Base-by-base conservation (phyloP, 352 stramenopile species). In the Phytopythium chamaehyphon region DNA sequence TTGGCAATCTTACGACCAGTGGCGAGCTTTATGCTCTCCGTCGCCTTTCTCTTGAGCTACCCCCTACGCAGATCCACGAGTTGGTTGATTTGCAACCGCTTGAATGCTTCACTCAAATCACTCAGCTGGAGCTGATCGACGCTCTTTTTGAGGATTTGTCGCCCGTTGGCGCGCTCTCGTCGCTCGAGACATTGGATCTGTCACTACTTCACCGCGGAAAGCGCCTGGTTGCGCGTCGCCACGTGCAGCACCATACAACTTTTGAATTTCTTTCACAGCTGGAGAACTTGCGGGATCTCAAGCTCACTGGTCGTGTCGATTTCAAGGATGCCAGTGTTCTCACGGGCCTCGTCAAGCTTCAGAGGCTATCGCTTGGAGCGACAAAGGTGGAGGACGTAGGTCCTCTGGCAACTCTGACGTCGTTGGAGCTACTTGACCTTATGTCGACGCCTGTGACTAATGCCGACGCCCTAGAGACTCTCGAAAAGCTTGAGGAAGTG, bases 121-220 rank as follows among this genome's bases (percentile, higher is more conserved):
- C 62, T 15, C 63, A 65, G 24, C 62, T 87, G 11, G 76, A 81
- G 43, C 46, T 87, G 33, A 50, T 80, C 8, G 69, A 87, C 45
- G 62, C 76, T 23, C 55, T 82, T 22, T 78, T 76, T 48, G 64
- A 74, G 47, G 71, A 87, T 38, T 55, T 84, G 35, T 47, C 62
- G 22, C 71, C 76, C 10, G 28, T 87, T 0, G 59, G 57, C 21
- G 53, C 60, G 19, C 66, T 87, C 18, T 39, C 62, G 23, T 69
- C 76, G 47, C 57, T 87, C 33, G 54, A 76, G 40, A 82, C 79
- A 50, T 52, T 87, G 19, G 69, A 76, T 45, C 45, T 87, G 23
- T 77, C 62, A 26, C 61, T 82, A 18, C 61, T 44, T 36, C 64
- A 73, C 54, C 71, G 68, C 33, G 58, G 51, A 8, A 82, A 82